Base-by-base conservation (phyloP, 257 asterid genomes). In the Gynochthodes officinalis region DNA sequence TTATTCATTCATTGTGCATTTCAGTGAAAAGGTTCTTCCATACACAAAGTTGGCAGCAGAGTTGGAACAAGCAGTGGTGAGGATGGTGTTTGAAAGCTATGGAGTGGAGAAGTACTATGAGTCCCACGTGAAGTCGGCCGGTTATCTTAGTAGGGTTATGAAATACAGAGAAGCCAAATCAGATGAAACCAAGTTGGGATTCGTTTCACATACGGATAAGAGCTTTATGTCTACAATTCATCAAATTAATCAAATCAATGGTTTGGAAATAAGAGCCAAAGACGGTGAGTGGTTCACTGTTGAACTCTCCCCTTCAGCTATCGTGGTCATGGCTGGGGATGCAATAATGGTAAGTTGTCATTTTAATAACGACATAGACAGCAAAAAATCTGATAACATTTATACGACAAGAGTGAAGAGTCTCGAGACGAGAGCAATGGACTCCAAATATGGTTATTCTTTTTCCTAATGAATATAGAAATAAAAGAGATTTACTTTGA, bases 251-350 rank as follows among this genome's bases (percentile, higher is more conserved):
- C 79, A 72, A 72, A 73, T 84, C 1, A 84, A 90, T 75, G 97
- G 96, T 27, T 76, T 90, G 80, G 90, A 89, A 80, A 82, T 90
- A 30, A 83, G 77, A 75, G 84, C 88, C 21, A 76, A 80, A 60
- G 92, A 90, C 39, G 97, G 97, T 1, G 77, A 86, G 7, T 89
- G 92, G 90, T 87, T 89, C 52, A 48, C 69, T 32, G 97, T 89
- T 75, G 79, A 71, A 13, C 85, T 86, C 52, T 74, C 89, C 9
- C 84, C 86, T 58, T 84, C 88, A 2, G 84, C 90, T 33, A 9
- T 89, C 18, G 81, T 90, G 15, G 94, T 90, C 80, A 87, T 90
- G 92, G 97, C 97, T 1, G 97, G 96, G 1, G 97, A 90, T 39
- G 97, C 90, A 0, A 83, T 89, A 33, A 86, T 87, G 96, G 96